Evolutionary conservation across 2,329 filamentous ascomycete species (phyloP).

Genomic region (Cyphellophora attinorum): DNA sequence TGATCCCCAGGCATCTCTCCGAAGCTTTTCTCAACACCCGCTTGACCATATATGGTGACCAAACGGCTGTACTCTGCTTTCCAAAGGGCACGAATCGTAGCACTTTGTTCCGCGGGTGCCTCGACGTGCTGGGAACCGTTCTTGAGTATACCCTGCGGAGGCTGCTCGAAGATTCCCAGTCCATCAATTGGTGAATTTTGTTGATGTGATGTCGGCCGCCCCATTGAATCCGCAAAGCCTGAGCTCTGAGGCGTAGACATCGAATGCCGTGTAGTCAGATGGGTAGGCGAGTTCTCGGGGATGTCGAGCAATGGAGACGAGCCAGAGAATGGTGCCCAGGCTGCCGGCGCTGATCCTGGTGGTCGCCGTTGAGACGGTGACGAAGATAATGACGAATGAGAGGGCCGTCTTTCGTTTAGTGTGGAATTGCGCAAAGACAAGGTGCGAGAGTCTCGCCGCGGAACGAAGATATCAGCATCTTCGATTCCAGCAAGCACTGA

Average conservation of each 20-base stretch:
- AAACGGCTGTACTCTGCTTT: conserved; percentile 18
- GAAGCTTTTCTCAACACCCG: conserved; percentile 7
- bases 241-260: no score
- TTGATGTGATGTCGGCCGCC: neutral
- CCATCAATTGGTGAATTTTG: neutral
- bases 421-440: neutral
- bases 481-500: neutral
- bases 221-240: no score
- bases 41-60: conserved; percentile 15
- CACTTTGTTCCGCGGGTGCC: conserved; percentile 12
- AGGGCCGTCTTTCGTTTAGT: neutral
- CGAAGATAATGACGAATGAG: neutral
- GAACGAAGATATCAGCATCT: no score
- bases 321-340: neutral
- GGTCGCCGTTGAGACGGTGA: neutral
- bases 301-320: conserved; percentile 1
- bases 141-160: neutral
- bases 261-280: no score
- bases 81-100: conserved; percentile 17
- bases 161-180: neutral
- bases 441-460: neutral
- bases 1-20: neutral
- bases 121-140: conserved; percentile 1
- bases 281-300: neutral
- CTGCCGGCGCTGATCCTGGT: neutral